These are phyloP conservation scores for Kodamaea suecica DNA, from an alignment of 1,139 yeast genomes.

Conservation along the genomic window DNA sequence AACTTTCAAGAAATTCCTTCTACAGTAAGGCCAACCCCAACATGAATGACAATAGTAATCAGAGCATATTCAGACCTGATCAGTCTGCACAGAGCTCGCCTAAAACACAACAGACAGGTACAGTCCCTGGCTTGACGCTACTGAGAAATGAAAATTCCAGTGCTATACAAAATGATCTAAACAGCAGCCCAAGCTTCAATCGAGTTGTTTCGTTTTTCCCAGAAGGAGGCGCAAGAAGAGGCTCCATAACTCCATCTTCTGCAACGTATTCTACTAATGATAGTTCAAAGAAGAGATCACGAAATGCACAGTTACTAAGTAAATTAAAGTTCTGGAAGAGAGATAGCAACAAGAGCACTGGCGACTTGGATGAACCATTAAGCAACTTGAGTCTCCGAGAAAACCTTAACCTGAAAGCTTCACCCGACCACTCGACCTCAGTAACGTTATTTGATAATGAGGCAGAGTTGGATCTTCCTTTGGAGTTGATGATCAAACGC, in stretches of 20 bases:
- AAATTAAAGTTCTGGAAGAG: conserved; percentile 46
- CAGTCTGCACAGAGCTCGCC: conserved; percentile 4
- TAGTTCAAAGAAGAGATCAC: conserved; percentile 16
- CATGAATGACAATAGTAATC: not conserved
- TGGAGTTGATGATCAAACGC: conserved; percentile 9
- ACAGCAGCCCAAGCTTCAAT: not conserved
- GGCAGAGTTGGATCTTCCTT: conserved; percentile 7
- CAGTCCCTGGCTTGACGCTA: not conserved
- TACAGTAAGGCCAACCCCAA: conserved; percentile 3
- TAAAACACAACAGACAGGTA: not conserved
- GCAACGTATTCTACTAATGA: conserved; percentile 11
- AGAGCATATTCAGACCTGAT: not conserved
- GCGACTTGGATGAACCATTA: conserved; percentile 9
- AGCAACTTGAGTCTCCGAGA: conserved; percentile 7
- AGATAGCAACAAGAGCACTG: conserved; percentile 13
- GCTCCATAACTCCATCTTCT: conserved; percentile 9
- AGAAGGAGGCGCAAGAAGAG: conserved; percentile 22
- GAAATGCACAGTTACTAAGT: conserved; percentile 28
- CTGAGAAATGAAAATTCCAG: conserved; percentile 1
- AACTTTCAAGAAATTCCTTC: conserved; percentile 15
- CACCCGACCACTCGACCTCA: conserved; percentile 8
- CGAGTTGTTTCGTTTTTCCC: conserved; percentile 37
- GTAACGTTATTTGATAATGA: conserved; percentile 9
- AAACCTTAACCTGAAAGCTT: conserved; percentile 1
- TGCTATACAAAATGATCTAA: not conserved